Base-by-base conservation (phyloP, 192 early-diverging fungal species). In the Coemansia sp. region DNA sequence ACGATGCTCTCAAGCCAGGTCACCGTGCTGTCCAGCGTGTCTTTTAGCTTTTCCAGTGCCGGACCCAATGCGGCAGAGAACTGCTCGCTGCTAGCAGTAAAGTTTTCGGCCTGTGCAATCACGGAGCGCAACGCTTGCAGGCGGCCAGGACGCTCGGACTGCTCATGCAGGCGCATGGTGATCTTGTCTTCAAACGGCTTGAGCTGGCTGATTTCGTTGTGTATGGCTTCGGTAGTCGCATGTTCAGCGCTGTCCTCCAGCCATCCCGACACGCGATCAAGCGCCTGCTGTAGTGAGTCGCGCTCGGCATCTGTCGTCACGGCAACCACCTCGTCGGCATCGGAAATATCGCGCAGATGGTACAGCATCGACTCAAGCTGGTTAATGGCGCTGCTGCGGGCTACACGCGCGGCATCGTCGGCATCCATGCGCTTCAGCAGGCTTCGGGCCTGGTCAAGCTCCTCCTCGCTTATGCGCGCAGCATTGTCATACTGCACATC, bases 341-440 rank as follows among this genome's bases (percentile, higher is more conserved):
- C 83, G 43, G 90, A 71, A 48, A 92, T 83, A 47, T 95, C 93
- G 45, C 88, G 89, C 36, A 85, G 67, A 31, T 83, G 83, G 76
- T 97, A 99, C 28, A 96, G 78, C 71, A 90, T 94, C 3, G 91
- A 76, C 68, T 99, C 97, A 17, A 99, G 82, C 45, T 78, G 79
- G 78, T 99, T 99, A 37, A 82, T 67, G 16, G 93, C 91, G 63
- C 87, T 89, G 71, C 93, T 92, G 32, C 84, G 85, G 6, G 82
- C 80, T 30, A 78, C 80, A 52, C 88, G 88, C 14, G 74, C 62
- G 3, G 62, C 43, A 75, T 97, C 94, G 53, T 81, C 80, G 26
- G 65, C 54, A 57, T 99, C 94, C 78, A 99, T 78, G 50, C 62
- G 68, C 20, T 68, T 65, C 37, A 87, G 71, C 69, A 85, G 82